Conservation (phyloP, 2,329 filamentous ascomycete genomes). For the Aspergillus sp. region DNA sequence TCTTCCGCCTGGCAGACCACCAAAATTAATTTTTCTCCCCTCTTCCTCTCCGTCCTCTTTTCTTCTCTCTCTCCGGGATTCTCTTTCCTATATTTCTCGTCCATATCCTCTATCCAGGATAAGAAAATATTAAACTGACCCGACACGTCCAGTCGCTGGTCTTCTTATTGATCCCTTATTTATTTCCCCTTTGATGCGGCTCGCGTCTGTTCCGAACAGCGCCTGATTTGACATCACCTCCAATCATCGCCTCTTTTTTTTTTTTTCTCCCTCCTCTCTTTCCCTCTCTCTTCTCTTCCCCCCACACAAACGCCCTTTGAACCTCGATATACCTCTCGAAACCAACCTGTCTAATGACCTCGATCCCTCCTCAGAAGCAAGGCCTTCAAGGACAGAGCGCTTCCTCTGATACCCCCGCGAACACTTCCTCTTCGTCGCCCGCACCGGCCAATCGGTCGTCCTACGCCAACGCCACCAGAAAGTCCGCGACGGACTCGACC, state of each 20-base stretch:
- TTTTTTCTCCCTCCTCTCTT: not conserved
- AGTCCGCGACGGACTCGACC: constrained; percentile 47
- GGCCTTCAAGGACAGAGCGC: constrained; percentile 46
- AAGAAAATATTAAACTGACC: constrained; percentile 6
- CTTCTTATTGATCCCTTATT: constrained; percentile 9
- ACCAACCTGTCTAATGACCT: constrained; percentile 53
- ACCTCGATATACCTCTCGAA: constrained; percentile 1
- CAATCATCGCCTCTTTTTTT: not conserved
- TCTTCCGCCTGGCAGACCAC: not conserved
- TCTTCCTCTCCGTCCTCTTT: constrained; percentile 6
- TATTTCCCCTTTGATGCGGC: constrained; percentile 5
- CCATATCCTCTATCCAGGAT: not conserved
- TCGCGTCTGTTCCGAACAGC: not conserved
- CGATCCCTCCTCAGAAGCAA: constrained; percentile 43
- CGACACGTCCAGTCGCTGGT: constrained; percentile 14
- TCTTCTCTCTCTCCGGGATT: constrained; percentile 13
- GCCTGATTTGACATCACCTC: constrained; percentile 11
- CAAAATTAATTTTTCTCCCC: constrained; percentile 8
- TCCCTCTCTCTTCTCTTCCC: constrained; percentile 1
- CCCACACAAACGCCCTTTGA: constrained; percentile 3
- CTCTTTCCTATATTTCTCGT: constrained; percentile 13
- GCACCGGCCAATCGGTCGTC: constrained; percentile 43
- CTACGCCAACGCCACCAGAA: constrained; percentile 58
- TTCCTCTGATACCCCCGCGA: constrained; percentile 40
- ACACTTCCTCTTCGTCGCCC: constrained; percentile 46